Base-by-base conservation (phyloP, 2,329 filamentous ascomycete species). In the Escovopsis weberi region DNA sequence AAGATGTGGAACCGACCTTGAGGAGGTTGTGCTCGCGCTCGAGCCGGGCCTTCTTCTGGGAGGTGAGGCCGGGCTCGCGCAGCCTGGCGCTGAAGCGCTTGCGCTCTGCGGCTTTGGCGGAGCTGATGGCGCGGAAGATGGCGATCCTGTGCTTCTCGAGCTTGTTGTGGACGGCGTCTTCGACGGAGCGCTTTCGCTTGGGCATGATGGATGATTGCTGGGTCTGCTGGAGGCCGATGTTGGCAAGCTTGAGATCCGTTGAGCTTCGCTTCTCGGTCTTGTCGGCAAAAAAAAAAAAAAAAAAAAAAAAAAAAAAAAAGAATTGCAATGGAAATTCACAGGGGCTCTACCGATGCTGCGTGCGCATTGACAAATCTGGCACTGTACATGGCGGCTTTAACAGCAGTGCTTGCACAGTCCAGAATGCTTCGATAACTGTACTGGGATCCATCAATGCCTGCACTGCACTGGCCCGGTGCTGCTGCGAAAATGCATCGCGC, bases 91-190 rank as follows among this genome's bases (percentile, higher is more conserved):
- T 72, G 46, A 83, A 70, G 49, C 86, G 83, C 62, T 89, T 85
- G 38, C 83, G 72, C 65, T 89, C 84, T 55, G 85, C 82, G 38
- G 80, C 79, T 56, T 84, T 85, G 44, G 79, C 80, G 10, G 70
- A 67, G 59, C 86, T 86, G 46, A 89, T 68, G 1, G 80, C 80
- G 45, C 75, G 72, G 47, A 71, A 70, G 8, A 89, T 66, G 33
- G 78, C 69, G 54, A 75, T 76, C 48, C 71, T 68, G 52, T 69
- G 65, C 50, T 73, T 70, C 8, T 66, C 60, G n/a, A 80, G 63
- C 47, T 69, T 67, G 8, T 68, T 64, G 8, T 69, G 63, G 38
- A 76, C 59, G 44, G 57, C 62, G 28, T 62, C 59, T 38, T 70
- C 65, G 44, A 56, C 50, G 6, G 55, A 56, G 45, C 73, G 66